These are phyloP conservation scores for Hypoxylon sp. DNA, from an alignment of 2,329 filamentous ascomycete genomes.

Conservation along the genomic window DNA sequence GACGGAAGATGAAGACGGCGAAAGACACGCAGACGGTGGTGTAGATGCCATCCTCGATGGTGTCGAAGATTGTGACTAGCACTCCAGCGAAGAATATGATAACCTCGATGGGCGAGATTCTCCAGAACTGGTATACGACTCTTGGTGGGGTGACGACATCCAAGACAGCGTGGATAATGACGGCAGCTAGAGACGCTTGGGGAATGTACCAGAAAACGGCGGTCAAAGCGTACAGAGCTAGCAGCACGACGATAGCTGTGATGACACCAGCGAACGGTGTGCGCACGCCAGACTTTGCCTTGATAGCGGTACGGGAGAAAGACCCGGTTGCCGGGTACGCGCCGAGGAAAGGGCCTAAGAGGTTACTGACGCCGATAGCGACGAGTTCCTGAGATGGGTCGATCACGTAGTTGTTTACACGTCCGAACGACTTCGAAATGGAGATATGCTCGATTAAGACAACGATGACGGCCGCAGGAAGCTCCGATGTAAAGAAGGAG, in stretches of 20 bases:
- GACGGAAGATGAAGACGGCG: slow-evolving; percentile 79
- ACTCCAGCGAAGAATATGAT: slow-evolving; percentile 89
- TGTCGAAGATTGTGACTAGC: slow-evolving; percentile 81
- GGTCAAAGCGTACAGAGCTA: slow-evolving; percentile 86
- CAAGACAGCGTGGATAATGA: slow-evolving; percentile 92
- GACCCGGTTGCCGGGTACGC: slow-evolving; percentile 89
- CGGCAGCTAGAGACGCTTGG: slow-evolving; percentile 77
- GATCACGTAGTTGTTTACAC: slow-evolving; percentile 83
- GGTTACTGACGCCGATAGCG: slow-evolving; percentile 79
- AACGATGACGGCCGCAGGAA: slow-evolving; percentile 76
- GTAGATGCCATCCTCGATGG: slow-evolving; percentile 89
- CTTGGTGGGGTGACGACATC: slow-evolving; percentile 87
- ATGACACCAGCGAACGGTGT: slow-evolving; percentile 89
- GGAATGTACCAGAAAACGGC: slow-evolving; percentile 92
- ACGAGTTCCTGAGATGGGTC: slow-evolving; percentile 84
- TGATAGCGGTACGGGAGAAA: slow-evolving; percentile 92
- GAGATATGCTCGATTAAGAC: slow-evolving; percentile 86
- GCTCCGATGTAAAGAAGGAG: slow-evolving; percentile 71
- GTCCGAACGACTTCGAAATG: slow-evolving; percentile 84
- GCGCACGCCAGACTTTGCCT: slow-evolving; percentile 91
- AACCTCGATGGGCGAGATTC: slow-evolving; percentile 83
- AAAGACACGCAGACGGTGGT: slow-evolving; percentile 78
- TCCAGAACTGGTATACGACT: slow-evolving; percentile 89
- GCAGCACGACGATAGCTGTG: slow-evolving; percentile 82
- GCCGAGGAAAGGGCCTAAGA: slow-evolving; percentile 82